Conservation (phyloP, 2,329 filamentous ascomycete species). For the Diaporthe citriasiana region DNA sequence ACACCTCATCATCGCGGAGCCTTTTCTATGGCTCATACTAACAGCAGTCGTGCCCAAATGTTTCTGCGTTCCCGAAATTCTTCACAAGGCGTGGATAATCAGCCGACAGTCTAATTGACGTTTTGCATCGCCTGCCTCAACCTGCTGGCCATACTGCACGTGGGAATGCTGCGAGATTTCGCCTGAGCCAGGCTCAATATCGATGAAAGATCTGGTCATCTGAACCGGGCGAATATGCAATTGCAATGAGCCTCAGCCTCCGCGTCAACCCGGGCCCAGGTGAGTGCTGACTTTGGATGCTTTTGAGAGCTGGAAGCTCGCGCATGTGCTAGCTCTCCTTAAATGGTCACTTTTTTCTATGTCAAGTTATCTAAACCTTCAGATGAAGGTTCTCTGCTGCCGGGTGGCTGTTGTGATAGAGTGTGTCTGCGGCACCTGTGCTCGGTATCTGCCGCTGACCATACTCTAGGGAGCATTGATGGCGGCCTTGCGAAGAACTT, state of each 20-base stretch:
- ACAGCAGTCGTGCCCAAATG: constrained; percentile 43
- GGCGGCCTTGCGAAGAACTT: constrained; percentile 3
- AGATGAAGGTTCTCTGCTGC: not conserved
- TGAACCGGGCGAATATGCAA: not conserved
- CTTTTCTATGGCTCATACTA: constrained; percentile 41
- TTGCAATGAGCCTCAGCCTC: no score
- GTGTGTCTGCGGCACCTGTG: no score
- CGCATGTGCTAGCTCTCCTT: constrained; percentile 5
- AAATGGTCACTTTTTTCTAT: constrained; percentile 14
- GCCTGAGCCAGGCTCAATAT: constrained; percentile 29
- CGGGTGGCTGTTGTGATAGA: no score
- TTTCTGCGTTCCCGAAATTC: constrained; percentile 41
- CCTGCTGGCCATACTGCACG: constrained; percentile 32
- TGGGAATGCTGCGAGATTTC: constrained; percentile 35
- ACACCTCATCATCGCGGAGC: constrained; percentile 42
- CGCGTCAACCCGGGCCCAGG: no score
- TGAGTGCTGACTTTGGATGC: not conserved
- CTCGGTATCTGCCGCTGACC: not conserved
- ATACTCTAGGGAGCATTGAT: not conserved
- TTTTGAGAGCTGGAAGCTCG: constrained; percentile 3
- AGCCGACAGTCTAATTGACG: constrained; percentile 28
- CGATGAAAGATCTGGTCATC: not conserved
- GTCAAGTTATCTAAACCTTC: not conserved
- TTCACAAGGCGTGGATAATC: constrained; percentile 20
- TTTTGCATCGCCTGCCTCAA: constrained; percentile 35